These are phyloP conservation scores for Pholiota conissans DNA, from an alignment of 768 basidiomycete species.

Conservation along the genomic window DNA sequence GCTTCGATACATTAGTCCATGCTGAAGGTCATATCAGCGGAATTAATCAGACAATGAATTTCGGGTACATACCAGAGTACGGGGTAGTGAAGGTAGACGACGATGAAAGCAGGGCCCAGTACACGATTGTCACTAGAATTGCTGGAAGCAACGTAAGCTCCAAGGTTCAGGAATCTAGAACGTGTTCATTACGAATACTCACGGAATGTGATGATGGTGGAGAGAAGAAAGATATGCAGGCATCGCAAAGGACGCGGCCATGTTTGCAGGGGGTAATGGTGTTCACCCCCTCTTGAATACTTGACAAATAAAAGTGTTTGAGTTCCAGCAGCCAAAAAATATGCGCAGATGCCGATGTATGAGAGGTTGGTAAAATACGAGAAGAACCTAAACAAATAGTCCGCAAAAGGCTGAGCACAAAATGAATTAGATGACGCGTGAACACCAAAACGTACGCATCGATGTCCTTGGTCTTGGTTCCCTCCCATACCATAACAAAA, in stretches of 20 bases:
- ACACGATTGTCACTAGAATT: conserved; percentile 63
- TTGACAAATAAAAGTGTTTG: conserved; percentile 46
- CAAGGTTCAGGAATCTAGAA: neutral
- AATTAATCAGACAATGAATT: too few relatives aligned
- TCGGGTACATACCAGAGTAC: conserved; percentile 41
- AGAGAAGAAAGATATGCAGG: conserved; percentile 52
- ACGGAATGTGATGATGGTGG: conserved; percentile 60
- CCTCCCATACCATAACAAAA: conserved; percentile 35
- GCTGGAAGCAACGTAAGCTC: conserved; percentile 35
- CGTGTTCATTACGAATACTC: conserved; percentile 24
- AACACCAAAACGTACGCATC: conserved; percentile 31
- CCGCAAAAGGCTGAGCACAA: too few relatives aligned
- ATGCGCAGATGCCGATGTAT: conserved; percentile 61
- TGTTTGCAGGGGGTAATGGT: conserved; percentile 51
- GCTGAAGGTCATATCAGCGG: conserved; percentile 31
- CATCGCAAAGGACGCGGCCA: conserved; percentile 59
- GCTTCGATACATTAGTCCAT: conserved; percentile 58
- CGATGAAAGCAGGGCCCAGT: conserved; percentile 55
- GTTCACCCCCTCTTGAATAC: conserved; percentile 19
- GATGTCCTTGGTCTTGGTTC: conserved; percentile 24
- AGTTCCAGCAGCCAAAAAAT: conserved; percentile 58
- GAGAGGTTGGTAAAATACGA: conserved; percentile 68
- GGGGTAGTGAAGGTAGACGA: conserved; percentile 40
- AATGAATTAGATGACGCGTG: too few relatives aligned
- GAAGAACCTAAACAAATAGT: conserved; percentile 45